Base-by-base conservation (phyloP, 257 asterid species). In the Nicotiana attenuata region DNA sequence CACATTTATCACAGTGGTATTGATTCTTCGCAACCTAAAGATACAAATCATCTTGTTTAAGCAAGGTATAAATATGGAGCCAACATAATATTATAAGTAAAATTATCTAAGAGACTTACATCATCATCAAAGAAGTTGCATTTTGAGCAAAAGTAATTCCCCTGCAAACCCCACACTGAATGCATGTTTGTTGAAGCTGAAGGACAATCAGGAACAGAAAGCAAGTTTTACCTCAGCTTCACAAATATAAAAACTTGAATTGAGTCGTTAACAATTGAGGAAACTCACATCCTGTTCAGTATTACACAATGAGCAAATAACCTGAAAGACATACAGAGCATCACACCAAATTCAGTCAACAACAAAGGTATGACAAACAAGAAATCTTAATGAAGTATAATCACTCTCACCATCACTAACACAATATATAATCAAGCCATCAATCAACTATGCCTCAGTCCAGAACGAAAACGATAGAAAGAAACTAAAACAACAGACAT, bases 81-180 rank as follows among this genome's bases (percentile, higher is more conserved):
- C 22, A 65, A 31, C 26, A 14, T 65, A 16, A 22, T 35, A 35
- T 35, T 35, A 11, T 17, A 16, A 60, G 53, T 16, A 8, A n/a
- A 22, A 57, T 13, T 15, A 66, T 16, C 10, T 41, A 81, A 65
- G 85, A 50, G 66, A 64, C 91, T 90, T 80, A 91, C 95, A 85
- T 92, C 94, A 69, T 92, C 97, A 55, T 93, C 97, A 10, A 90
- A 92, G 87, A 93, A 88, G 47, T 89, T 90, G 91, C 97, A 93
- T 76, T 76, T 82, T 3, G 87, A 77, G 85, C 92, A 93, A 82
- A 64, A 92, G 87, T 93, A 93, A 4, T 88, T 86, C 71, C 97
- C 92, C 90, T 84, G 82, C 88, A 87, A 85, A 83, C 88, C 31
- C 94, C 93, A 81, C 97, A 93, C 3, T 78, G 87, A 61, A 16